Conservation (phyloP, 768 basidiomycete species). For the Tylopilus subfusipes region DNA sequence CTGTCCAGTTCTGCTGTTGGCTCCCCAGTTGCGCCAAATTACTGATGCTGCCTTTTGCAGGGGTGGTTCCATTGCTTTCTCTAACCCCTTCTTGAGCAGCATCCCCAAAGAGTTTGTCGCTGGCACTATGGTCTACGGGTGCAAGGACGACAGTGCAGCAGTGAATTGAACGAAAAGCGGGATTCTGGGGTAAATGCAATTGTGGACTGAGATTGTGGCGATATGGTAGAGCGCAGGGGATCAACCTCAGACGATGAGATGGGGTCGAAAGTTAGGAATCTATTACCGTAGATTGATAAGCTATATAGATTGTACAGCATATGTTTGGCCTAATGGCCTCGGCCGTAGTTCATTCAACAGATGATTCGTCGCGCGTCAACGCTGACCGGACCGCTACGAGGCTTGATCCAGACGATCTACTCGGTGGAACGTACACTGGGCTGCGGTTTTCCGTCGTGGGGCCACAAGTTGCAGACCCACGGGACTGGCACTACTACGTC, state of each 20-base stretch:
- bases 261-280: no score
- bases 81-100: constrained; percentile 53
- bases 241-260: no score
- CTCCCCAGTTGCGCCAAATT: constrained; percentile 35
- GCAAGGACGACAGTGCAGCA: constrained; percentile 1
- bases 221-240: no score
- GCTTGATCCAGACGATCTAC: not conserved
- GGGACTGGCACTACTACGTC: not conserved
- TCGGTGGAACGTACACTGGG: not conserved
- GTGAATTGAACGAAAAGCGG: not conserved
- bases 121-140: constrained; percentile 34
- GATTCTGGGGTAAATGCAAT: not conserved
- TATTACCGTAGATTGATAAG: no score
- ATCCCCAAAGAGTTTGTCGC: constrained; percentile 64
- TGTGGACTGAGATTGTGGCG: not conserved
- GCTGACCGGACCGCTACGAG: not conserved
- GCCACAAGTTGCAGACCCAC: no score
- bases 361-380: not conserved
- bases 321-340: no score
- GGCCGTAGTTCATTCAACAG: no score
- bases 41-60: constrained; percentile 10
- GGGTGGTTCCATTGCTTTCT: constrained; percentile 14
- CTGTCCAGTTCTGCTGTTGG: constrained; percentile 69
- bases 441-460: not conserved
- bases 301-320: no score